Evolutionary conservation across 371 early-diverging fungal species (phyloP).

Genomic region (Mortierella polycephala): DNA sequence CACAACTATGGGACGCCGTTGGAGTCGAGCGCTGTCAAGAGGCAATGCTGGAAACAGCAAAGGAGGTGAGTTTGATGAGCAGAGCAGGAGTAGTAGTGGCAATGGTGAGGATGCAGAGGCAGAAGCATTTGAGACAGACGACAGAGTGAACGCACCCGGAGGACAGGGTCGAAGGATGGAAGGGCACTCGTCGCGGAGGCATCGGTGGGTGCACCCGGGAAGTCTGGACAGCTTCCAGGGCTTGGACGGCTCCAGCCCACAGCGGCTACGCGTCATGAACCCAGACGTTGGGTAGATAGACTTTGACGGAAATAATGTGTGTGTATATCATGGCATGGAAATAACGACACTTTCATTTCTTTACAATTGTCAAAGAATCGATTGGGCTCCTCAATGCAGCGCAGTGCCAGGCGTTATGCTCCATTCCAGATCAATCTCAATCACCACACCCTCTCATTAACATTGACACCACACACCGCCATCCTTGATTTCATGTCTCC

Average conservation of each 20-base stretch:
- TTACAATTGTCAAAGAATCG: too few relatives aligned
- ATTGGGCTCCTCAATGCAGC: too few relatives aligned
- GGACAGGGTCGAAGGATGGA: not conserved
- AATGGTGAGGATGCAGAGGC: not conserved
- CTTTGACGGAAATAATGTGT: not conserved
- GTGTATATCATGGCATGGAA: too few relatives aligned
- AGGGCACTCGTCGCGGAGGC: not conserved
- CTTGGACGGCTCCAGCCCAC: constrained; percentile 17
- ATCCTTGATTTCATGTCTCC: not conserved
- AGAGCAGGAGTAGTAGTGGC: not conserved
- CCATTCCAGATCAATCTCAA: not conserved
- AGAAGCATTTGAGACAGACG: not conserved
- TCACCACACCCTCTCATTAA: too few relatives aligned
- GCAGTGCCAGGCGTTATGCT: not conserved
- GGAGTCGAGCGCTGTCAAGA: constrained; percentile 27
- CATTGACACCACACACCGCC: too few relatives aligned
- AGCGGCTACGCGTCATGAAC: constrained; percentile 35
- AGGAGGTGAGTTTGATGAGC: not conserved
- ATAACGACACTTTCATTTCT: too few relatives aligned
- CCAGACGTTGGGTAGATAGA: constrained; percentile 20
- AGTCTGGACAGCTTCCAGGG: constrained; percentile 44
- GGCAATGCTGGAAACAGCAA: constrained; percentile 8
- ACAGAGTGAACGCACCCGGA: not conserved
- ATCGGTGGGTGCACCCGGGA: constrained; percentile 35
- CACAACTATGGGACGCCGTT: constrained; percentile 10